A percentile compares a stretch with the other conserved stretches of the same genome.
These are phyloP conservation scores for Xylaria flabelliformis DNA, from an alignment of 495 filamentous ascomycete species.

Conservation along the genomic window DNA sequence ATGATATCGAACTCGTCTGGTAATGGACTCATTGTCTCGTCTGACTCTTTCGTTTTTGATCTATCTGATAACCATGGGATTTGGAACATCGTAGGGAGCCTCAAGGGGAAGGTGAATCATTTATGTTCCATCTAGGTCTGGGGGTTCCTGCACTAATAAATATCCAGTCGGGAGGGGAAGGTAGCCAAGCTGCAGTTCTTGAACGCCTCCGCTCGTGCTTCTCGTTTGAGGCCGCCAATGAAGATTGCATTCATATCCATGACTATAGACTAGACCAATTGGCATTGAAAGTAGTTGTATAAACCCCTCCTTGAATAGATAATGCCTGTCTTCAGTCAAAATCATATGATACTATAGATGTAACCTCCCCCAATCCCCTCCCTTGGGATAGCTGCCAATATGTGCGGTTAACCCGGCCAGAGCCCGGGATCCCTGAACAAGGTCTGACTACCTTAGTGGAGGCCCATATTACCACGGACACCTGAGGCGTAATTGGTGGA, in stretches of 20 bases:
- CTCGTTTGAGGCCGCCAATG: slow-evolving; percentile 31
- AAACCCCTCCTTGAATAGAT: slow-evolving; percentile 26
- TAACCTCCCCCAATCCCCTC: slow-evolving; percentile 34
- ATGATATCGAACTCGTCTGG: slow-evolving; percentile 85
- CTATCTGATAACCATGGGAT: slow-evolving; percentile 7
- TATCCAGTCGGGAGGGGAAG: slow-evolving; percentile 34
- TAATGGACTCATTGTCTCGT: slow-evolving; percentile 48
- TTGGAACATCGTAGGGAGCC: slow-evolving; percentile 30
- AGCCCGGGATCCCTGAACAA: not conserved
- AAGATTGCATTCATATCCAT: slow-evolving; percentile 11
- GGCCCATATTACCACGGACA: not conserved
- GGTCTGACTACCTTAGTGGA: not conserved
- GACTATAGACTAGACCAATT: slow-evolving; percentile 23
- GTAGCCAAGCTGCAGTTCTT: slow-evolving; percentile 20
- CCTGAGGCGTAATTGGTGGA: slow-evolving; percentile 1
- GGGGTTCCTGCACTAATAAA: slow-evolving; percentile 30
- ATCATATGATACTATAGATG: slow-evolving; percentile 43
- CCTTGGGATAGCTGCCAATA: slow-evolving; percentile 9
- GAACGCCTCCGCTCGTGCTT: slow-evolving; percentile 8
- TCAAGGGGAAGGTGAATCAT: slow-evolving; percentile 28
- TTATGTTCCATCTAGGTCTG: slow-evolving; percentile 33
- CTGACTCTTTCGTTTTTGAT: slow-evolving; percentile 27
- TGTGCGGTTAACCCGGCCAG: not conserved
- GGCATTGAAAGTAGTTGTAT: slow-evolving; percentile 21
- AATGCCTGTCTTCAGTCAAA: slow-evolving; percentile 30